Base-by-base conservation (phyloP, 495 filamentous ascomycete species). In the Aspergillus avenaceus region DNA sequence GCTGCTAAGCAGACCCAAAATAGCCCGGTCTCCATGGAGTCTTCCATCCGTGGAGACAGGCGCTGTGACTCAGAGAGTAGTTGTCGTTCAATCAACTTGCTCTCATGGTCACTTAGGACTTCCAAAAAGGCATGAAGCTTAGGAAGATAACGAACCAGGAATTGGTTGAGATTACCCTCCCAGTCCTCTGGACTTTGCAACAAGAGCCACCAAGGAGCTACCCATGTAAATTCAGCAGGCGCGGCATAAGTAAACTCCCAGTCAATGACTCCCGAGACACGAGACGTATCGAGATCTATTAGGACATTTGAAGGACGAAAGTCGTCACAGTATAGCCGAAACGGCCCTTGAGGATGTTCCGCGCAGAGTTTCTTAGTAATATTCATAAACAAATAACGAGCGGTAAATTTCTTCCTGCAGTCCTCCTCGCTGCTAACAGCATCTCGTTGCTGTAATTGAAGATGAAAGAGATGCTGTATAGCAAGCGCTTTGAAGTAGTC, bases 371-470 rank as follows among this genome's bases (percentile, higher is more conserved):
- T 53, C 14, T 49, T 55, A n/a, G 59, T 65, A 18, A 72, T 47
- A 27, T 49, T 61, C n/a, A 59, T 58, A 48, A 71, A 69, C 2
- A 74, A 46, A 23, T 64, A 60, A 45, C 73, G 69, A 4, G 72
- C 68, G 2, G 72, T 59, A 41, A 70, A 73, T 42, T 70, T 74
- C 28, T 63, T 65, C 22, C 66, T 56, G 41, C 61, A 69, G 41
- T 72, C 71, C 21, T 73, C 63, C 27, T 59, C 66, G 0, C 62
- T 56, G 38, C 52, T 38, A 11, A 70, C 59, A 8, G 62, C 45
- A 34, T 75, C 66, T 45, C 74, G 71, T 28, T 65, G 63, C 52
- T 74, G 72, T n/a, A n/a, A n/a, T n/a, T n/a, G n/a, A n/a, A n/a
- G n/a, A 42, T 66, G 60, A 12, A 57, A 26, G 7, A 75, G 63